Evolutionary conservation across 139 green algal genomes (phyloP), one percentile per base, ranked within the genome.

Genomic region (Spirogloea muscicola): DNA sequence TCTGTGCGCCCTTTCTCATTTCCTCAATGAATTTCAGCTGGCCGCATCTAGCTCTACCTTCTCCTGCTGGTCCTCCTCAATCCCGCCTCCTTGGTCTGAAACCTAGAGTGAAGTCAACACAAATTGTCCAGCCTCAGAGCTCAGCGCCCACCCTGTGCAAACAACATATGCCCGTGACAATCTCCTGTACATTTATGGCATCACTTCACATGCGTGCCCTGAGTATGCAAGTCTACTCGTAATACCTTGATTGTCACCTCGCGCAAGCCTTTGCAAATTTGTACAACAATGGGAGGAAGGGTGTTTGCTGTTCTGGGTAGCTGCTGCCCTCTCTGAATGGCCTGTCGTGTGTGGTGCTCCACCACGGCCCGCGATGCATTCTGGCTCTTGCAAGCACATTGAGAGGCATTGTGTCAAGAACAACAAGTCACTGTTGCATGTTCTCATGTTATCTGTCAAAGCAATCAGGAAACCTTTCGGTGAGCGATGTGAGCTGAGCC

Each of bases 41-140:
- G 5, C 31, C 40, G n/a, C n/a, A n/a, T n/a, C n/a, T 62, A 21
- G 9, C 27, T 7, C 27, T 57, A 92, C 87, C 55, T 85, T 68
- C 10, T 81, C 57, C 10, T 84, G 40, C 18, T 86, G 7, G 1
- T 77, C 58, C 0, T 80, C 33, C 1, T 84, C 41, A 10, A 96
- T 90, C 62, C 91, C 91, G 1, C 90, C 91, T 0, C 91, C 91
- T 46, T 92, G 85, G 75, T 95, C 90, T n/a, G 63, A 72, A 36
- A 72, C 34, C 63, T 72, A 60, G n/a, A 27, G 13, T 37, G 10
- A 18, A 9, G 49, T 60, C 5, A 9, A 5, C 49, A 60, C 7
- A 60, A 27, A n/a, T n/a, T n/a, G n/a, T n/a, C n/a, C n/a, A n/a
- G n/a, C n/a, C n/a, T n/a, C n/a, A n/a, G n/a, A n/a, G n/a, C n/a